These are phyloP conservation scores for Amaranthus cruentus DNA, from an alignment of 148 eudicot genomes.

Conservation along the genomic window DNA sequence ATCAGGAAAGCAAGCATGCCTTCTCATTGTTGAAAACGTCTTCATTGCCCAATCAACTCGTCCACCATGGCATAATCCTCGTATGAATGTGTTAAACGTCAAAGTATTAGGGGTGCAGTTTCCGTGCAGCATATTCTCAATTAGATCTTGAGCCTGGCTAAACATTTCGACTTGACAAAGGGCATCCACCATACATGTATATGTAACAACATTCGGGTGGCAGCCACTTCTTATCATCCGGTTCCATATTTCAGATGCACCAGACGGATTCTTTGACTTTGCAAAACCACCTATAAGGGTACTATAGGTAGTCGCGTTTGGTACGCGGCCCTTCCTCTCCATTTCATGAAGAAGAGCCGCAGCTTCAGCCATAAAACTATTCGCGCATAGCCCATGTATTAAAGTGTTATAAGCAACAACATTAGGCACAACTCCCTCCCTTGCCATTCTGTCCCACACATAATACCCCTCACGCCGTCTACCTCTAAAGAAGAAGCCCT, in stretches of 20 bases:
- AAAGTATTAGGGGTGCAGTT: conserved; percentile 64
- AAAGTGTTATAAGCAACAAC: conserved; percentile 57
- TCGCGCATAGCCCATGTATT: conserved; percentile 54
- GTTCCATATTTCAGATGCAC: conserved; percentile 75
- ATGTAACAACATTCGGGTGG: conserved; percentile 73
- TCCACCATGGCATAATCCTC: conserved; percentile 51
- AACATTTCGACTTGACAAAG: conserved; percentile 65
- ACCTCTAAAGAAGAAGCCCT: conserved; percentile 50
- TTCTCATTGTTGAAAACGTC: conserved; percentile 52
- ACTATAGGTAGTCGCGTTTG: conserved; percentile 62
- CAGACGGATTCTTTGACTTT: conserved; percentile 50
- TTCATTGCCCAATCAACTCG: conserved; percentile 56
- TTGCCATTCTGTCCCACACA: conserved; percentile 50
- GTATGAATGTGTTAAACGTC: conserved; percentile 62
- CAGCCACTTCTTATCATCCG: conserved; percentile 65
- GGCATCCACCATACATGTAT: conserved; percentile 82
- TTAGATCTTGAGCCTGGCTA: conserved; percentile 50
- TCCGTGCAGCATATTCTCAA: conserved; percentile 49
- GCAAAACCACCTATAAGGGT: conserved; percentile 67
- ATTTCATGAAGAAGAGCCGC: conserved; percentile 41
- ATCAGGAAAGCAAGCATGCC: conserved; percentile 42
- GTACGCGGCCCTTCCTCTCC: conserved; percentile 47
- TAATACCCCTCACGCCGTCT: conserved; percentile 54
- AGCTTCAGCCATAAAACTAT: conserved; percentile 44
- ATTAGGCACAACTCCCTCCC: conserved; percentile 59